Conservation (phyloP, 108 stramenopile species). For the Cyclotella choctawhatcheeana region DNA sequence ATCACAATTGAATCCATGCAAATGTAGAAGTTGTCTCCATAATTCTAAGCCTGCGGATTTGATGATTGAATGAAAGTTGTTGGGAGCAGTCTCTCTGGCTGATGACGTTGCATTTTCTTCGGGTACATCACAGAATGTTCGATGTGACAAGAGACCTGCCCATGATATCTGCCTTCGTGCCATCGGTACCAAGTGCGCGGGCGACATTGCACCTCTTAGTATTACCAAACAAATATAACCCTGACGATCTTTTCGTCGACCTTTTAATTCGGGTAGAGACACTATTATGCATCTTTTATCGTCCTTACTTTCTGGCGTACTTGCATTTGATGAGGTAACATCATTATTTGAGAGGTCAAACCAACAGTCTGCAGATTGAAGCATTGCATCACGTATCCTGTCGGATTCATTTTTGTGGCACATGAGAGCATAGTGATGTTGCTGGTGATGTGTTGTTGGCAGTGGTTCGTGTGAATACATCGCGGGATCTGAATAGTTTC, state of each 20-base stretch:
- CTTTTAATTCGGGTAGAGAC: constrained; percentile 36
- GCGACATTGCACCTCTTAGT: constrained; percentile 19
- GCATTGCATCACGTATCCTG: constrained; percentile 37
- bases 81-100: constrained; percentile 4
- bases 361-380: constrained; percentile 29
- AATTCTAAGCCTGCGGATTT: constrained; percentile 5
- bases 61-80: constrained; percentile 15
- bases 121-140: not conserved
- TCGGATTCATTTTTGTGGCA: constrained; percentile 48
- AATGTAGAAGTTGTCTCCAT: constrained; percentile 22
- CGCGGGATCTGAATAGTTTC: not conserved
- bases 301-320: no score
- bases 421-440: constrained; percentile 35
- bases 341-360: not conserved
- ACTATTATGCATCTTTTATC: constrained; percentile 22
- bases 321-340: not conserved
- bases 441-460: not conserved
- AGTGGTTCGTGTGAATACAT: constrained; percentile 11
- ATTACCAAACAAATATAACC: constrained; percentile 39
- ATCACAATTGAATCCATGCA: constrained; percentile 21
- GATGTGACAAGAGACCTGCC: constrained; percentile 50
- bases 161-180: constrained; percentile 64
- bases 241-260: constrained; percentile 32
- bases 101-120: constrained; percentile 10
- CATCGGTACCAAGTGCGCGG: constrained; percentile 45